Conservation (phyloP, 192 early-diverging fungal genomes). For the Ambispora gerdemannii region DNA sequence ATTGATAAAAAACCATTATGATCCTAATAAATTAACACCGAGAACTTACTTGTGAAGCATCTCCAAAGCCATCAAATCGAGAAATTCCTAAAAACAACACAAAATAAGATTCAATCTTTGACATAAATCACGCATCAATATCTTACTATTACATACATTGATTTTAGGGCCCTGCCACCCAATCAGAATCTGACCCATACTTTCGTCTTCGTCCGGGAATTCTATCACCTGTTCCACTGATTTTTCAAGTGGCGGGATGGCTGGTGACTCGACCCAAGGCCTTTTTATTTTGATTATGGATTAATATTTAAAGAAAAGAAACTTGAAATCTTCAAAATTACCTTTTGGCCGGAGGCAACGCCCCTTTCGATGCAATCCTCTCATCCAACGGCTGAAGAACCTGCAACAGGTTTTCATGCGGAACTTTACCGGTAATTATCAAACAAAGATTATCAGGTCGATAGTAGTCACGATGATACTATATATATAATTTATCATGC, state of each 20-base stretch:
- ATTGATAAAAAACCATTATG: too few relatives aligned
- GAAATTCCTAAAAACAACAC: slow-evolving; percentile 31
- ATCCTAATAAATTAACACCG: slow-evolving; percentile 34
- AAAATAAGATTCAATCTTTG: too few relatives aligned
- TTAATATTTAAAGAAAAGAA: neutral
- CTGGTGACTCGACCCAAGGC: slow-evolving; percentile 55
- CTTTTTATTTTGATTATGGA: slow-evolving; percentile 30
- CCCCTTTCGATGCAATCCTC: slow-evolving; percentile 49
- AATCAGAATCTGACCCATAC: slow-evolving; percentile 53
- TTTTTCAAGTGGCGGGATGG: slow-evolving; percentile 41
- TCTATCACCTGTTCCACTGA: slow-evolving; percentile 45
- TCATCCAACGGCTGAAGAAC: slow-evolving; percentile 50
- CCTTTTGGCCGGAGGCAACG: slow-evolving; percentile 46
- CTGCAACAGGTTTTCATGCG: slow-evolving; percentile 40
- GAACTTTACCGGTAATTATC: slow-evolving; percentile 53
- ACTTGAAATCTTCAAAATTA: slow-evolving; percentile 4
- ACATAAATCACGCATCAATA: too few relatives aligned
- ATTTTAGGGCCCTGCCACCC: slow-evolving; percentile 54
- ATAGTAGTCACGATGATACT: slow-evolving; percentile 58
- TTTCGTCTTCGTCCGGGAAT: slow-evolving; percentile 62
- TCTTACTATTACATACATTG: slow-evolving; percentile 46
- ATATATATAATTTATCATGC: too few relatives aligned
- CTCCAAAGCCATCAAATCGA: slow-evolving; percentile 36
- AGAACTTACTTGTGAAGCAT: slow-evolving; percentile 6
- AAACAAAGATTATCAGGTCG: slow-evolving; percentile 61